Evolutionary conservation across 1,139 yeast genomes (phyloP), one percentile per base, ranked within the genome.

Genomic region (Kodamaea suecica): DNA sequence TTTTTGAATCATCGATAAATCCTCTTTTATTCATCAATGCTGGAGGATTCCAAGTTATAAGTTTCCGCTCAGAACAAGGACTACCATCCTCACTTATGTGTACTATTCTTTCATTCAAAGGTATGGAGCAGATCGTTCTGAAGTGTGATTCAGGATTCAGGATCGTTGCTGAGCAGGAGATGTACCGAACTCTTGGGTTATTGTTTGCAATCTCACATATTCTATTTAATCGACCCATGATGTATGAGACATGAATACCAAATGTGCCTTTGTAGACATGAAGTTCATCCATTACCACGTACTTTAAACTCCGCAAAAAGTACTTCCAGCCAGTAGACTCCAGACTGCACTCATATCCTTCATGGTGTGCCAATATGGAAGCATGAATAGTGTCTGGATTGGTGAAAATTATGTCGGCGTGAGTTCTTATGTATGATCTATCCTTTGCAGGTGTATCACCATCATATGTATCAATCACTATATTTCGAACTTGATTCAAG

Each of bases 361-460:
- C 72, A 47, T 78, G 82, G 38, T 78, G 75, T 0, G 98, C 97
- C 14, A 92, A 59, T 10, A 92, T 78, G 13, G 92, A 80, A 0
- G 88, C 75, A 58, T 92, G 98, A 3, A 94, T 67, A 66, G 92
- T 86, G 53, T 92, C 99, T 0, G 98, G 99, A 51, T 92, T 92
- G 0, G 97, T 86, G 55, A 92, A 87, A 7, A 92, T 80, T 4
- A 92, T 83, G 38, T 83, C 80, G 0, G 95, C 87, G 35, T 66
- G 66, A 17, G 69, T 65, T 35, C 87, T 67, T 15, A 87, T 74
- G 15, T 53, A 51, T 1, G 59, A 55, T 25, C 97, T 65, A 11
- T 66, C 66, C 4, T 64, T 63, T 24, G 65, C 52, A 1, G 81
- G 83, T 0, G 97, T 90, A 55, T 92, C 99, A 3, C 98, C 98